Percentiles rank a stretch among this genome's conserved stretches.
These are phyloP conservation scores for Nemophila menziesii DNA, from an alignment of 257 asterid genomes.

Conservation along the genomic window DNA sequence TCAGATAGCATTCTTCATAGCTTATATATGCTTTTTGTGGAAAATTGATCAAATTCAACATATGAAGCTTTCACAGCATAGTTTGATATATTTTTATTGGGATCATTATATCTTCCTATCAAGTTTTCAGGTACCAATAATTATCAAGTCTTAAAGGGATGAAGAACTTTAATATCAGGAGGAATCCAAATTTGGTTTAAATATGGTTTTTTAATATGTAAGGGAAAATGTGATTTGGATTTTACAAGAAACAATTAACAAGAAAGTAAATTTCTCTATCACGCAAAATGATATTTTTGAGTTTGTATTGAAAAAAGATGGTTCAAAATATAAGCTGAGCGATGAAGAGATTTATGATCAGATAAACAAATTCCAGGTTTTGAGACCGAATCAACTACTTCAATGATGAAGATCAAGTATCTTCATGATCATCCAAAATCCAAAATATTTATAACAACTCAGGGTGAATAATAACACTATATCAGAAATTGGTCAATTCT, in stretches of 20 bases:
- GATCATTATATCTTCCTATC: slow-evolving; percentile 61
- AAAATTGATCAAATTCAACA: slow-evolving; percentile 28
- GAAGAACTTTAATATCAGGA: slow-evolving; percentile 44
- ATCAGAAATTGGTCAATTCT: not conserved
- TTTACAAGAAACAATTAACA: slow-evolving; percentile 39
- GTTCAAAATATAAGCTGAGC: slow-evolving; percentile 25
- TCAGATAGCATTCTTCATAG: slow-evolving; percentile 45
- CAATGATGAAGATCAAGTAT: slow-evolving; percentile 84
- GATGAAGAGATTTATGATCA: slow-evolving; percentile 72
- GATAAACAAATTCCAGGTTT: slow-evolving; percentile 73
- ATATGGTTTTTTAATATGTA: slow-evolving; percentile 37
- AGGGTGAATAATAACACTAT: slow-evolving; percentile 27
- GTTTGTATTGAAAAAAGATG: slow-evolving; percentile 29
- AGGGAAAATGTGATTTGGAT: slow-evolving; percentile 31
- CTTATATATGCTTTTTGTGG: slow-evolving; percentile 20
- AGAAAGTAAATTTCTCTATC: slow-evolving; percentile 35
- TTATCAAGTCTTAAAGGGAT: slow-evolving; percentile 30
- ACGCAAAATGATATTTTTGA: slow-evolving; percentile 60
- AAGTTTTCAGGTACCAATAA: slow-evolving; percentile 50
- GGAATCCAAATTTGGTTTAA: slow-evolving; percentile 27
- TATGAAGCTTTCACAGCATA: slow-evolving; percentile 25
- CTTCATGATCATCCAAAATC: slow-evolving; percentile 72
- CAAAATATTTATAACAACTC: slow-evolving; percentile 60
- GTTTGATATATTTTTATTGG: slow-evolving; percentile 36
- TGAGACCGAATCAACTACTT: slow-evolving; percentile 75